Conservation (phyloP, 768 basidiomycete genomes). For the Termitomyces heimii region DNA sequence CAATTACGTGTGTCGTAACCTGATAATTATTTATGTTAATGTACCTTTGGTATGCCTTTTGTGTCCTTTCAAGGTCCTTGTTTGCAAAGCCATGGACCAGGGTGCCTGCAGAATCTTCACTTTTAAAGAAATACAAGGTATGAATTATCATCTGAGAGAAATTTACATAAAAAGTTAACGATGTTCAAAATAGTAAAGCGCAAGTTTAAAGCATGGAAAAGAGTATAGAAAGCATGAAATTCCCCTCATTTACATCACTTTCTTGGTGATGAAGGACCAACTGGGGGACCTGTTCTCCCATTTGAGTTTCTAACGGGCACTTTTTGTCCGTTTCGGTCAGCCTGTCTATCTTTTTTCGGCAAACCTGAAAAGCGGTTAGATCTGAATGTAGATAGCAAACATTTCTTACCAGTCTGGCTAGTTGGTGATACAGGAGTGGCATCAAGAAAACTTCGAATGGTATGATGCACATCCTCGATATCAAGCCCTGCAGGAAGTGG, state of each 20-base stretch:
- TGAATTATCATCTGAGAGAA: neutral
- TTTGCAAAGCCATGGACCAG: neutral
- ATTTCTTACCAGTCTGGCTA: slow-evolving; percentile 4
- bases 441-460: slow-evolving; percentile 22
- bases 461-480: slow-evolving; percentile 23
- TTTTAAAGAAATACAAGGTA: neutral
- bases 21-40: neutral
- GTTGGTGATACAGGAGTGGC: neutral
- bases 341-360: neutral
- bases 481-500: slow-evolving; percentile 28
- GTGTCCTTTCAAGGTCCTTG: neutral
- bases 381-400: neutral
- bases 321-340: neutral
- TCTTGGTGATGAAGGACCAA: slow-evolving; percentile 5
- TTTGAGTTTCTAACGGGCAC: slow-evolving; percentile 6
- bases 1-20: neutral
- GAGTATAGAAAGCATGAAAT: neutral
- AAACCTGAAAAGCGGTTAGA: neutral
- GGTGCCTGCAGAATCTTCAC: neutral
- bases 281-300: slow-evolving; percentile 11
- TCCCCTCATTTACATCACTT: neutral
- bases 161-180: neutral
- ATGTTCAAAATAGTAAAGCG: neutral
- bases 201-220: neutral
- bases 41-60: neutral